Evolutionary conservation across 768 basidiomycete genomes (phyloP), one percentile per base, ranked within the genome.

Genomic region (Cubamyces sp.): DNA sequence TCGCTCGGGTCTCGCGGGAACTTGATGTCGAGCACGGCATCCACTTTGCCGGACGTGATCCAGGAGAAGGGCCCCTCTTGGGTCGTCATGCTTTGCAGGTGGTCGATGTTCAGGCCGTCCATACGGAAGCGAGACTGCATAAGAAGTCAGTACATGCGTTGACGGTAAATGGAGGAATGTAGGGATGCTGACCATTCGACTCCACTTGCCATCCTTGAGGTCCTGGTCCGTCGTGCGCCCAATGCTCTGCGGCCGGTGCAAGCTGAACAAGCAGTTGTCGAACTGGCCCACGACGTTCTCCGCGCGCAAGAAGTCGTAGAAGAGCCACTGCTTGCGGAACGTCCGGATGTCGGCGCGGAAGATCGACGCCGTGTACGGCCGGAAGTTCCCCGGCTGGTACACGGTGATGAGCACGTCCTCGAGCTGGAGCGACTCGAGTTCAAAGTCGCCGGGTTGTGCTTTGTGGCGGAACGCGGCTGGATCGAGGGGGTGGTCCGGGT

Each of bases 201-300:
- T 87, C 89, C 94, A 95, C 61, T 88, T 84, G 18, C 87, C 87
- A 70, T 94, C 89, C 71, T 88, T 86, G 34, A 91, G 71, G 62
- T 96, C 94, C 69, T 87, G 90, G 70, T 93, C 90, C 49, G 87
- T 93, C 5, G 93, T 94, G 64, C 93, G 81, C 1, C 96, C 94
- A 53, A 98, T 92, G 72, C 93, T 96, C 77, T 98, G 96, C 6
- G 96, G 96, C 70, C 88, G 91, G 70, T 98, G 97, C 65, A 99
- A 72, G 72, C 96, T 98, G 78, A 97, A 97, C 19, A 99, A 72
- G 69, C 97, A 99, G 71, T 98, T 98, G 73, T 99, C 97, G 65
- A 94, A 92, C 73, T 99, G 97, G 4, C 97, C 97, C 9, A 97
- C 96, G 43, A 98, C 90, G 65, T 91, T 92, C 71, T 98, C 96